phyloP scores from a whole-genome alignment of 2,329 filamentous ascomycete genomes.

The Dichotomopilus funicola region DNA sequence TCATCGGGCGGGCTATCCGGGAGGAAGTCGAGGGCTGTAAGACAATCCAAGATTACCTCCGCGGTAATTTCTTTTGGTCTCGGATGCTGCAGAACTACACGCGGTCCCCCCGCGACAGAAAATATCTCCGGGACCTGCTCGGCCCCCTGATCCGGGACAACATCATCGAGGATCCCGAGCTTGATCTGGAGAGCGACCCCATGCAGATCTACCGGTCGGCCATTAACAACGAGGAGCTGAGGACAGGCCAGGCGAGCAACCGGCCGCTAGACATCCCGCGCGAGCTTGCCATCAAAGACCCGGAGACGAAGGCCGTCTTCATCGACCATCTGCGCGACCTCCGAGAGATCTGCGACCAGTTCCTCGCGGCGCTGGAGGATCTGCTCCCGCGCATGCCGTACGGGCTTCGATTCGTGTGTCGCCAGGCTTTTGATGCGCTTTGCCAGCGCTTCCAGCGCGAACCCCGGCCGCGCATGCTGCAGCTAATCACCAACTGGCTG shows the following conservation, averaged over 20 bases:
- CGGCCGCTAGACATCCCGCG: conserved; percentile 78
- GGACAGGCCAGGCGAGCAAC: conserved; percentile 76
- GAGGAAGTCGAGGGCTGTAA: conserved; percentile 75
- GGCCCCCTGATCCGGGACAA: conserved; percentile 83
- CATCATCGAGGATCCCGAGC: conserved; percentile 81
- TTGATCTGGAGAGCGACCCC: conserved; percentile 94
- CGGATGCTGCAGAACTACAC: conserved; percentile 83
- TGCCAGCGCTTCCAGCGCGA: conserved; percentile 73
- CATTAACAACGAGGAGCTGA: conserved; percentile 95
- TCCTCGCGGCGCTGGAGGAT: conserved; percentile 76
- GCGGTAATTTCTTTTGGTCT: conserved; percentile 89
- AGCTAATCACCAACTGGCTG: conserved; percentile 82
- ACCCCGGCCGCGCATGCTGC: conserved; percentile 67
- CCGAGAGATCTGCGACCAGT: conserved; percentile 88
- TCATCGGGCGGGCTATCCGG: conserved; percentile 73
- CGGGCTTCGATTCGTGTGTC: conserved; percentile 79
- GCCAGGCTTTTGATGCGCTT: conserved; percentile 77
- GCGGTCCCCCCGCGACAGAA: conserved; percentile 83
- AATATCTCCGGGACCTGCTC: conserved; percentile 81
- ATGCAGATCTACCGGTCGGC: conserved; percentile 94
- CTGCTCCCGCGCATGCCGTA: conserved; percentile 84
- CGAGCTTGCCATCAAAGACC: conserved; percentile 92
- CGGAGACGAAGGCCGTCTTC: conserved; percentile 85
- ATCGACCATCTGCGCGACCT: conserved; percentile 92
- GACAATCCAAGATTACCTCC: conserved; percentile 74